Evolutionary conservation across 352 stramenopile species (phyloP).

Genomic region (Phytophthora kernoviae): DNA sequence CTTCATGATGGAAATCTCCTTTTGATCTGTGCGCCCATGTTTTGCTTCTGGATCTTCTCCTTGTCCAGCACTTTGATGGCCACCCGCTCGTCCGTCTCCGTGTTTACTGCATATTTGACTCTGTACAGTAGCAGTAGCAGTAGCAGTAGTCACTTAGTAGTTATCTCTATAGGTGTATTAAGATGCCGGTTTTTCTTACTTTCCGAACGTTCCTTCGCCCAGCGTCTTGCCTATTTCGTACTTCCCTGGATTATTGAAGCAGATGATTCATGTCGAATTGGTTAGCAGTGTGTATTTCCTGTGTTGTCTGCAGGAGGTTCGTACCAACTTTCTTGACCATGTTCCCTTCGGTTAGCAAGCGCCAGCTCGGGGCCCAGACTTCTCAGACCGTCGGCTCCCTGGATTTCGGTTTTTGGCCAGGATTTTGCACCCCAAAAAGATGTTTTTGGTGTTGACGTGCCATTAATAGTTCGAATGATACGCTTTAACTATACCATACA

Average conservation of each 20-base stretch:
- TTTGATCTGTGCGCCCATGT: slow-evolving; percentile 98
- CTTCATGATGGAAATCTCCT: slow-evolving; percentile 99
- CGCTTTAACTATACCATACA: too few species aligned
- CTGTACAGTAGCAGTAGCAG: slow-evolving; percentile 29
- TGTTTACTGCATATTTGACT: slow-evolving; percentile 96
- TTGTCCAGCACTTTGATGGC: slow-evolving; percentile 99
- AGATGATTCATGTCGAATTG: background rate
- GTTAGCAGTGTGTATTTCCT: too few species aligned
- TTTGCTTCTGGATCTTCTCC: slow-evolving; percentile 98
- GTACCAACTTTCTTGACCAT: slow-evolving; percentile 73
- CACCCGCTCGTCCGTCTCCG: slow-evolving; percentile 94
- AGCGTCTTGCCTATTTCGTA: slow-evolving; percentile 97
- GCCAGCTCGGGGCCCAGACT: too few species aligned
- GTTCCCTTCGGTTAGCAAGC: background rate
- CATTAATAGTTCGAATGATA: too few species aligned
- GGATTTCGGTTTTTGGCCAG: slow-evolving; percentile 8
- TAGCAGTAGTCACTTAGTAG: slow-evolving; percentile 29
- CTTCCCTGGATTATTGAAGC: slow-evolving; percentile 94
- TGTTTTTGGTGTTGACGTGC: too few species aligned
- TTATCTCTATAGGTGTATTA: too few species aligned
- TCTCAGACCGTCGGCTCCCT: slow-evolving; percentile 16
- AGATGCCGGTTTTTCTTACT: slow-evolving; percentile 63
- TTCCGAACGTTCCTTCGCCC: slow-evolving; percentile 97
- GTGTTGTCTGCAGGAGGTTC: too few species aligned
- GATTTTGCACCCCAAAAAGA: background rate